Evolutionary conservation across 352 stramenopile genomes (phyloP), one percentile per base, ranked within the genome.

Genomic region (Plasmopara muralis): DNA sequence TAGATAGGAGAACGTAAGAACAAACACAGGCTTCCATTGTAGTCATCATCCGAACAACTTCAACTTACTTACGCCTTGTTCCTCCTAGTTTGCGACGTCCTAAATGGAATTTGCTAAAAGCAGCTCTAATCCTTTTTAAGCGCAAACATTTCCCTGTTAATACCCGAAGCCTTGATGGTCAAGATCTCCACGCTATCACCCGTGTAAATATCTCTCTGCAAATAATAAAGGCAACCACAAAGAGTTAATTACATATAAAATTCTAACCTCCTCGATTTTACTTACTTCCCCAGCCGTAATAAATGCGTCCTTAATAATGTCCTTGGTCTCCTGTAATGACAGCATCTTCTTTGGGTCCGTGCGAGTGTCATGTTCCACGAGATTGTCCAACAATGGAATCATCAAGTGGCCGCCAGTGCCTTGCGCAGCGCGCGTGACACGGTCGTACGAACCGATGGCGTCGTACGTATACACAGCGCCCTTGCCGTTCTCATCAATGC

Each of bases 271-370:
- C 10, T 18, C 12, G 35, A 10, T 25, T 4, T 46, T 8, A 57
- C 25, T 9, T 53, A 90, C 79, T 66, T 99, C 96, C 64, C 95
- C 95, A 55, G 95, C 95, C 35, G 94, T 98, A 57, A 99, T 83
- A 70, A 99, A 99, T 10, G 89, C 89, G 66, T 99, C 96, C 83
- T 99, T 99, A 61, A 98, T 95, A 66, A 99, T 96, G 64, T 98
- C 86, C 63, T 99, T 97, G 34, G 95, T 89, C 70, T 99, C 92
- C 48, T 97, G 85, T 18, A 87, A 68, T 30, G 79, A 84, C 30
- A 98, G 74, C 30, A 92, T 79, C 44, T 79, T 73, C 70, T 98
- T 98, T 9, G 89, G 77, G 77, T 98, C 93, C 33, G 83, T 71
- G 62, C 95, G 85, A n/a, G 68, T 75, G 48, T 89, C 68, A 54